Evolutionary conservation across 192 early-diverging fungal genomes (phyloP).

Genomic region (Coemansia guatemalensis): DNA sequence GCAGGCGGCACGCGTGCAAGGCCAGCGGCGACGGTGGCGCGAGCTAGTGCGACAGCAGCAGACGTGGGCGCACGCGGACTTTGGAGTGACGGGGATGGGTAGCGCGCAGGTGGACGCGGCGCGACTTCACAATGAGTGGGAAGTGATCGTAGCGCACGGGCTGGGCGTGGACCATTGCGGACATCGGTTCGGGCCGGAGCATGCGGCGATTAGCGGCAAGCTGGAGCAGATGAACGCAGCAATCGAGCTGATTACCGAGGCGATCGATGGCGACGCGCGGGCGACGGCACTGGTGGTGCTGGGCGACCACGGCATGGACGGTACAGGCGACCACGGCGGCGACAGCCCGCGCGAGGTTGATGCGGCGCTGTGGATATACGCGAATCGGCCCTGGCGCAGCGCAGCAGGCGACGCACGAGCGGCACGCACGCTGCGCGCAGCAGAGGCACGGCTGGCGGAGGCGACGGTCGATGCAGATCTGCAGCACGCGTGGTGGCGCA

Average conservation of each 20-base stretch:
- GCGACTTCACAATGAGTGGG: conserved; percentile 59
- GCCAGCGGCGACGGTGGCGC: conserved; percentile 27
- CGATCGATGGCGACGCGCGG: conserved; percentile 58
- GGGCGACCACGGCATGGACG: conserved; percentile 98
- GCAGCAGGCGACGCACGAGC: conserved; percentile 44
- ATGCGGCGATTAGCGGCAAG: conserved; percentile 84
- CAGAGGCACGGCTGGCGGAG: conserved; percentile 10
- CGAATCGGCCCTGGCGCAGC: conserved; percentile 45
- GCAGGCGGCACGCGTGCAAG: conserved; percentile 7
- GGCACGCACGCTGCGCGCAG: conserved; percentile 17
- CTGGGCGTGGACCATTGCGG: conserved; percentile 97
- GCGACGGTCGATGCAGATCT: conserved; percentile 54
- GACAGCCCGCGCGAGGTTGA: conserved; percentile 89
- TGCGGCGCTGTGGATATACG: conserved; percentile 83
- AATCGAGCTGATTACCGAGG: conserved; percentile 61
- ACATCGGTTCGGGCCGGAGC: conserved; percentile 84
- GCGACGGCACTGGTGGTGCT: conserved; percentile 85
- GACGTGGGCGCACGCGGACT: conserved; percentile 33
- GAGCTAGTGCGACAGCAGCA: conserved; percentile 34
- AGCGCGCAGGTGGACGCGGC: conserved; percentile 21
- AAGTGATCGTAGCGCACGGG: conserved; percentile 87
- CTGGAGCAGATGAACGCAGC: conserved; percentile 83
- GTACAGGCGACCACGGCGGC: conserved; percentile 95
- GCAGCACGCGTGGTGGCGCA: conserved; percentile 30
- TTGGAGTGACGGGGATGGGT: conserved; percentile 26